Evolutionary conservation across 306 rosid genomes (phyloP).

Genomic region (Canavalia gladiata): DNA sequence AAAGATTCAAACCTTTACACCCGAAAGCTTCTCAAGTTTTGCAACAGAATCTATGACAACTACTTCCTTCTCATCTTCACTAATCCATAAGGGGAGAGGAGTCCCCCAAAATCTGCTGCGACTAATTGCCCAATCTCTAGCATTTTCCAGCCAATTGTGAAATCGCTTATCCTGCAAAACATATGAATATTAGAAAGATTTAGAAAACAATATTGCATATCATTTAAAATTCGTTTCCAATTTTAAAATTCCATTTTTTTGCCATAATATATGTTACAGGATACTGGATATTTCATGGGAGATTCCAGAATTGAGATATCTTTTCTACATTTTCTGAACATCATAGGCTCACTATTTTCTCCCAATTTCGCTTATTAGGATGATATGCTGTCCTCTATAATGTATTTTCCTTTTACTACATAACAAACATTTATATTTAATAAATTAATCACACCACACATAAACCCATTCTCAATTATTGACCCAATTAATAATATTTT

Average conservation of each 20-base stretch:
- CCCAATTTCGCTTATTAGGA: slow-evolving; percentile 1
- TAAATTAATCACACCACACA: slow-evolving; percentile 20
- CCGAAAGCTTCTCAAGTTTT: slow-evolving; percentile 89
- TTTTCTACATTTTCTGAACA: not conserved
- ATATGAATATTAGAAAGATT: slow-evolving; percentile 34
- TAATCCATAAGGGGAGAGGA: slow-evolving; percentile 95
- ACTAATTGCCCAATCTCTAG: slow-evolving; percentile 99
- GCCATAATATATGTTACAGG: not conserved
- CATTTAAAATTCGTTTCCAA: not conserved
- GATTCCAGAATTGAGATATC: slow-evolving; percentile 11
- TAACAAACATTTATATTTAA: not conserved
- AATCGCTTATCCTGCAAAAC: slow-evolving; percentile 82
- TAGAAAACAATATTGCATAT: slow-evolving; percentile 9
- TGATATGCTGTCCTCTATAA: not conserved
- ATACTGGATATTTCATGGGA: slow-evolving; percentile 17
- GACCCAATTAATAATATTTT: slow-evolving; percentile 14
- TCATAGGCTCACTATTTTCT: slow-evolving; percentile 6
- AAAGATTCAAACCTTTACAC: slow-evolving; percentile 71
- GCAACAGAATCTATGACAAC: slow-evolving; percentile 84
- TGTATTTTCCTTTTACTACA: too few relatives aligned
- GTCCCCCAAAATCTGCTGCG: slow-evolving; percentile 99
- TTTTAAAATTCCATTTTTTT: not conserved
- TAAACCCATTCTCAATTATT: not conserved
- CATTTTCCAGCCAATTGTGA: slow-evolving; percentile 99
- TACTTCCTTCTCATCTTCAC: slow-evolving; percentile 87